These are phyloP conservation scores for Fusarium sp. DNA, from an alignment of 2,329 filamentous ascomycete genomes.

Conservation along the genomic window DNA sequence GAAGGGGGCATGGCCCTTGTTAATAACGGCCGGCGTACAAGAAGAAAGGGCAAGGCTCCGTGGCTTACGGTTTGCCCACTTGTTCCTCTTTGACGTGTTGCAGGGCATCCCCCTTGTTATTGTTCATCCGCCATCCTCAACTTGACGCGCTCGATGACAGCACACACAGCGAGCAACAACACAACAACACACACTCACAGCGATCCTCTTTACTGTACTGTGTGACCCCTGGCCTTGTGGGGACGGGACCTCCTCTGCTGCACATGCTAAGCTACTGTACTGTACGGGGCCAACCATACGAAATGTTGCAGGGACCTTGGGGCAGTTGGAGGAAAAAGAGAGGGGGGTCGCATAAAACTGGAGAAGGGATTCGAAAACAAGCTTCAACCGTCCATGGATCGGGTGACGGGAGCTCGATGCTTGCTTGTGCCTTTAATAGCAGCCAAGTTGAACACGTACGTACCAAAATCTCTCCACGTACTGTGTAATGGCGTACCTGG, in stretches of 20 bases:
- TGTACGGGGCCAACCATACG: conserved; percentile 23
- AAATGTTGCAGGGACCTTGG: conserved; percentile 24
- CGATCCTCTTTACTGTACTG: conserved; percentile 4
- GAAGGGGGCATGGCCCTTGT: not conserved
- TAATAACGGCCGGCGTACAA: not conserved
- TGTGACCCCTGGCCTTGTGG: conserved; percentile 25
- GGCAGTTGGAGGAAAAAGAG: conserved; percentile 6
- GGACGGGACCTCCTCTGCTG: conserved; percentile 11
- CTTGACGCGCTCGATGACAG: conserved; percentile 22
- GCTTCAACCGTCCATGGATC: conserved; percentile 28
- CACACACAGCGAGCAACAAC: conserved; percentile 11
- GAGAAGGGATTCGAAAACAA: conserved; percentile 26
- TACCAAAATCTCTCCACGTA: not conserved
- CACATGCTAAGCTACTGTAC: not conserved
- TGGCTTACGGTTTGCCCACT: conserved; percentile 1
- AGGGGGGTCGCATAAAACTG: conserved; percentile 30
- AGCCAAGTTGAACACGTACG: conserved; percentile 7
- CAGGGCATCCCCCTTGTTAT: conserved; percentile 10
- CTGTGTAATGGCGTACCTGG: conserved; percentile 7
- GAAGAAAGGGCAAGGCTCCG: not conserved
- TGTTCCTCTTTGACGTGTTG: conserved; percentile 6
- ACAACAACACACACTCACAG: conserved; percentile 4
- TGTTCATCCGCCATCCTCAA: not conserved
- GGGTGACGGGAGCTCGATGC: conserved; percentile 20
- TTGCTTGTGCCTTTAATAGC: conserved; percentile 25